phyloP scores from a whole-genome alignment of 177 flowering plant species.

The Vitis hybrid region DNA sequence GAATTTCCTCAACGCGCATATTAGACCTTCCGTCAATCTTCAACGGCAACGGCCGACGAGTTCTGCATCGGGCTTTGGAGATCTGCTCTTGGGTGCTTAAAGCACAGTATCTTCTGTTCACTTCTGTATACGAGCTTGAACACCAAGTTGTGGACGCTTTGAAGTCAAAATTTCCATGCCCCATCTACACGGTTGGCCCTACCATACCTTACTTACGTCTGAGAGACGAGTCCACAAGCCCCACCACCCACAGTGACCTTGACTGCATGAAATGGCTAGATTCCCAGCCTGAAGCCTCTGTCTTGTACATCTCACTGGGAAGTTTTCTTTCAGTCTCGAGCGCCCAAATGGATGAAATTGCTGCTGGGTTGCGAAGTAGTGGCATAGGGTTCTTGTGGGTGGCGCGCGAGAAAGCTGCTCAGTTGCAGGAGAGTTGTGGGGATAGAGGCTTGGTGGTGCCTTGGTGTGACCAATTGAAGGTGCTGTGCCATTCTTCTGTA shows the following conservation, averaged over 20 bases:
- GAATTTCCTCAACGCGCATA: conserved; percentile 2
- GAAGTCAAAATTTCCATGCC: conserved; percentile 1
- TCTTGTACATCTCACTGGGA: conserved; percentile 28
- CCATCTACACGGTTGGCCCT: conserved; percentile 20
- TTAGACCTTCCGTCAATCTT: not conserved
- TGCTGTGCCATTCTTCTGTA: conserved; percentile 18
- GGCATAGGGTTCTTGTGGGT: conserved; percentile 20
- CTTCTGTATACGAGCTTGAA: conserved; percentile 24
- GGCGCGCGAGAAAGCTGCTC: conserved; percentile 10
- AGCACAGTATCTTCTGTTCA: conserved; percentile 19
- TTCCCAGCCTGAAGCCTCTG: conserved; percentile 17
- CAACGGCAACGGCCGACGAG: not conserved
- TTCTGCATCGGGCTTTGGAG: not conserved
- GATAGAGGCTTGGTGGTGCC: conserved; percentile 19
- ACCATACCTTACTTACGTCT: conserved; percentile 15
- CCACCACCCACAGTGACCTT: not conserved
- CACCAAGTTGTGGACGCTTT: conserved; percentile 3
- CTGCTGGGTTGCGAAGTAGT: conserved; percentile 13
- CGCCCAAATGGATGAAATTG: conserved; percentile 23
- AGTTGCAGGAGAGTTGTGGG: conserved; percentile 7
- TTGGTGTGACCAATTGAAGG: conserved; percentile 28
- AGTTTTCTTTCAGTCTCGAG: conserved; percentile 20
- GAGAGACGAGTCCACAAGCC: not conserved
- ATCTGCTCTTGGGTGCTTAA: not conserved
- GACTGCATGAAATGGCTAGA: conserved; percentile 18